Base-by-base conservation (phyloP, 2,329 filamentous ascomycete genomes). In the Xylaria sp. region DNA sequence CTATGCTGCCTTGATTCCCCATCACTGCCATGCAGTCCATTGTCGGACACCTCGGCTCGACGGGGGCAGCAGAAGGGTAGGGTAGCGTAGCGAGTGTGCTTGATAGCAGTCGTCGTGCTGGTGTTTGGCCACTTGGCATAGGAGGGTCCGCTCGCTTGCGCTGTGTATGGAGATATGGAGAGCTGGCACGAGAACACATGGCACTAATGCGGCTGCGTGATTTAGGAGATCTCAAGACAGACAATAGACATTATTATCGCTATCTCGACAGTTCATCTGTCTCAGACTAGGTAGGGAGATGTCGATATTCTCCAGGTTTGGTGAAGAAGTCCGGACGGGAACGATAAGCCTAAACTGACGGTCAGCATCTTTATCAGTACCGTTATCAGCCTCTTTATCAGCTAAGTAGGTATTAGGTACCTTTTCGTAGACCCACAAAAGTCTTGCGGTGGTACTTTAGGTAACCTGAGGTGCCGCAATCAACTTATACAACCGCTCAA, bases 281-380 rank as follows among this genome's bases (percentile, higher is more conserved):
- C 10, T 36, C 36, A 20, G 53, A 17, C 45, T 45, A n/a, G 5
- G 33, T 36, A 3, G 33, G 13, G 33, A 33, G 22, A 31, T 27
- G 25, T 29, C 42, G 53, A 50, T 57, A 33, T 44, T n/a, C 29
- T 44, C 25, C 45, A 51, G 17, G 29, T 22, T 20, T 20, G 49
- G 55, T 55, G 59, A 62, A 69, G 60, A 60, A 57, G 56, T 62
- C 45, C 20, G 36, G 17, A 33, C 29, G 36, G 31, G n/a, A 42
- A 22, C 51, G 53, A 70, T 69, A 67, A 69, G 59, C 59, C 56
- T 59, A 68, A 67, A 51, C 15, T 39, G 49, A 62, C 67, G 45
- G 59, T 68, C 67, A 66, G 27, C 29, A 33, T 53, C 61, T 31
- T n/a, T n/a, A n/a, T n/a, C n/a, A n/a, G n/a, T n/a, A n/a, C n/a